Percentiles rank a stretch among this genome's conserved stretches.
Evolutionary conservation across 2,329 filamentous ascomycete genomes (phyloP).

Genomic region (Fusarium neocosmosporiellum): DNA sequence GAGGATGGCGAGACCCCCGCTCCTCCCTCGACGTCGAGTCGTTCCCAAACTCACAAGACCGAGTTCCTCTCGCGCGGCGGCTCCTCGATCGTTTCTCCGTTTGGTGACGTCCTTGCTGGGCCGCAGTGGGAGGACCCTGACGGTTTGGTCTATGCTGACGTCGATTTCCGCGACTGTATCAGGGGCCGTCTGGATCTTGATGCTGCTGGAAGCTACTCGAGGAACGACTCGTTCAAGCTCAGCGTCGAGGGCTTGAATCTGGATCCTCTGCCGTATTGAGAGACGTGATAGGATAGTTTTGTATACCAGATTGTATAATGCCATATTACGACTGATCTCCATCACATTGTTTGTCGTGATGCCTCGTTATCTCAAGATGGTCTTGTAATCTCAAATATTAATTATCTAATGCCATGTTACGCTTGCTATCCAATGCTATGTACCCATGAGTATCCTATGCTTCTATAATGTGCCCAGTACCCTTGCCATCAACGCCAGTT

Average conservation of each 20-base stretch:
- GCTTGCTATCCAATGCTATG: slow-evolving; percentile 7
- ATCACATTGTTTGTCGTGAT: not conserved
- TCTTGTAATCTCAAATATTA: not conserved
- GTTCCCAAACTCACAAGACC: slow-evolving; percentile 28
- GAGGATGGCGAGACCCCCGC: slow-evolving; percentile 33
- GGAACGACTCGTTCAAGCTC: slow-evolving; percentile 73
- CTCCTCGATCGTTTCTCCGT: slow-evolving; percentile 82
- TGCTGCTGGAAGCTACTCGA: slow-evolving; percentile 85
- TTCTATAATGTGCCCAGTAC: slow-evolving; percentile 1
- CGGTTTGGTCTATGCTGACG: slow-evolving; percentile 75
- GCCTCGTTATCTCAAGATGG: not conserved
- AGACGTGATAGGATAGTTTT: not conserved
- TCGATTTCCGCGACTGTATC: slow-evolving; percentile 90
- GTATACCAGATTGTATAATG: slow-evolving; percentile 29
- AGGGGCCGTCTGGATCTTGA: slow-evolving; percentile 85
- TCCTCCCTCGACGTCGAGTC: slow-evolving; percentile 11
- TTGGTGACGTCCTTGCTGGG: slow-evolving; percentile 82
- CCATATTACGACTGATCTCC: not conserved
- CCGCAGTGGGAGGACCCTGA: slow-evolving; percentile 86
- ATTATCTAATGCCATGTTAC: not conserved
- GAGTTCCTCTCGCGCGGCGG: slow-evolving; percentile 78
- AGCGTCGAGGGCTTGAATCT: slow-evolving; percentile 69
- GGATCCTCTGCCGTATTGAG: slow-evolving; percentile 65
- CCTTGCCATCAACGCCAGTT: not conserved
- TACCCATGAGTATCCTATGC: slow-evolving; percentile 25